Evolutionary conservation across 495 filamentous ascomycete species (phyloP).

Genomic region (Lepraria neglecta): DNA sequence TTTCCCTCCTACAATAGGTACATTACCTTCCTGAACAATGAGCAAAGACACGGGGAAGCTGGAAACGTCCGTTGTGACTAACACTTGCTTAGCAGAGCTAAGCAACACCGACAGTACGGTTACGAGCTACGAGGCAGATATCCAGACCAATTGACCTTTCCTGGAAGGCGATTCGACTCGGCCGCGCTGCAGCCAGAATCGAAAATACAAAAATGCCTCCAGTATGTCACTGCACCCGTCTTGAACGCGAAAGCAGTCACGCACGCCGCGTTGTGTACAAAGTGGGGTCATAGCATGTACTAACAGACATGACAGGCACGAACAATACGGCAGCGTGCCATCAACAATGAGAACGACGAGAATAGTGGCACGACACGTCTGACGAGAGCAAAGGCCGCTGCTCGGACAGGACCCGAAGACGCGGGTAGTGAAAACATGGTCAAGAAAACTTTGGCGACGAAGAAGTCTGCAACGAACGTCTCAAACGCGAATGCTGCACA

Average conservation of each 20-base stretch:
- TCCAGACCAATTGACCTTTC: constrained; percentile 8
- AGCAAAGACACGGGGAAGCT: too few species aligned
- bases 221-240: constrained; percentile 12
- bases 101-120: not conserved
- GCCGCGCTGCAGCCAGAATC: not conserved
- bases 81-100: not conserved
- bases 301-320: constrained; percentile 44
- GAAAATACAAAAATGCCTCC: constrained; percentile 16
- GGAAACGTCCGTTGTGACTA: not conserved
- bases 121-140: not conserved
- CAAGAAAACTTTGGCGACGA: constrained; percentile 71
- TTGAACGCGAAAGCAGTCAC: not conserved
- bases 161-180: not conserved
- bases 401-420: constrained; percentile 51
- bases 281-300: not conserved
- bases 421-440: constrained; percentile 43
- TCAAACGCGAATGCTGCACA: constrained; percentile 41
- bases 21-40: not conserved
- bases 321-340: constrained; percentile 54
- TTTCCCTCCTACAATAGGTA: not conserved
- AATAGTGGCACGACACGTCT: constrained; percentile 72
- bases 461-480: constrained; percentile 57
- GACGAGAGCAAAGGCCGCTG: constrained; percentile 87
- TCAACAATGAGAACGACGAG: constrained; percentile 92
- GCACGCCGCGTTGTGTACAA: not conserved